Evolutionary conservation across 2,329 filamentous ascomycete species (phyloP), one percentile per base, ranked within the genome.

Genomic region (Graphilbum ipis-grandicollis): DNA sequence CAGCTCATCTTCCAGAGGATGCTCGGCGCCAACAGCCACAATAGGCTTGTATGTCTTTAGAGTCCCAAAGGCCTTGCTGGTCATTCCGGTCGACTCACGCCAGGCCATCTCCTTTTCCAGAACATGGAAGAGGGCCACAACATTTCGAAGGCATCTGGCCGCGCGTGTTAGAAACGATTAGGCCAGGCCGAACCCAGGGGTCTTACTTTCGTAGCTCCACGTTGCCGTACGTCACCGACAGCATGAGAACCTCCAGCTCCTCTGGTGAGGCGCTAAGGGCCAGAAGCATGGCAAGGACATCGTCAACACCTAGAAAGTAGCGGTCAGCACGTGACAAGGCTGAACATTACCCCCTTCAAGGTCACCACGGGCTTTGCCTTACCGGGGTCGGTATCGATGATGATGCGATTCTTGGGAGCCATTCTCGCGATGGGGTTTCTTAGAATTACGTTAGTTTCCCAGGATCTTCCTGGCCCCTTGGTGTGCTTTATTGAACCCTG

Each of bases 301-400:
- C 90, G 59, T 98, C 90, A 47, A 90, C 79, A 44, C 88, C 85
- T 72, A 14, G 19, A 7, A 6, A 5, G 18, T 5, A 7, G 3
- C 13, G 4, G 28, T 36, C 10, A 29, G 13, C n/a, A 23, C 29
- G 31, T 45, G 38, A 49, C 30, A 46, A 44, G 19, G 13, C 31
- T 18, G 19, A 14, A n/a, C n/a, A n/a, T n/a, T n/a, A n/a, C n/a
- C n/a, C n/a, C n/a, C 21, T 7, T 19, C 13, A 25, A 23, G 26
- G 5, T 5, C 21, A 6, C 26, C 26, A 13, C 26, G 8, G 10
- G n/a, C n/a, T n/a, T 13, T 7, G 26, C 26, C 54, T 46, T 64
- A 82, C 86, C 60, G 46, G 88, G 88, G 54, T 96, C 90, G 3
- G 88, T 96, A 53, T 98, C 90, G 50, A 98, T 90, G 49, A 98